Percentiles rank a stretch among this genome's conserved stretches.
Conservation (phyloP, 257 asterid genomes). For the Salvia rosmarinus region DNA sequence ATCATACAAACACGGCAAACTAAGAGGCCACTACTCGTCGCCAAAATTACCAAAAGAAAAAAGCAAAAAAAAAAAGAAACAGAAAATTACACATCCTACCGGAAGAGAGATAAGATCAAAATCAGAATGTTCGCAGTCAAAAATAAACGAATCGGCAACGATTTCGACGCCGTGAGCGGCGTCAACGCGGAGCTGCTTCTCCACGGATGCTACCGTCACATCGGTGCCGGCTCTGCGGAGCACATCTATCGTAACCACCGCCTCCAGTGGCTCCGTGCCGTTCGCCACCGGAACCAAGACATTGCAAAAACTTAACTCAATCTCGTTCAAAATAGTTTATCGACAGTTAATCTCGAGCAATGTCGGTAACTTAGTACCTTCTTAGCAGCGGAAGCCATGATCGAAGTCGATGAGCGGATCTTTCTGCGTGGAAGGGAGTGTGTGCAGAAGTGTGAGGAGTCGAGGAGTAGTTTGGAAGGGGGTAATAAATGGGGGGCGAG, state of each 20-base stretch:
- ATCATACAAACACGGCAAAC: neutral
- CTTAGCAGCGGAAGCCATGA: slow-evolving; percentile 77
- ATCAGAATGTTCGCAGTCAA: slow-evolving; percentile 63
- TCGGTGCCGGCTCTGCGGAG: slow-evolving; percentile 95
- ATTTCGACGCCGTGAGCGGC: slow-evolving; percentile 76
- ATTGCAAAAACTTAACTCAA: slow-evolving; percentile 7
- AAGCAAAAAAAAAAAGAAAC: no score
- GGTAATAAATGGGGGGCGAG: slow-evolving; percentile 41
- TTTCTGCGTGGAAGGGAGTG: slow-evolving; percentile 38
- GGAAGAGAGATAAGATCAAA: slow-evolving; percentile 92
- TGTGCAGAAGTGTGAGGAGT: slow-evolving; percentile 21
- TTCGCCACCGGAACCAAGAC: slow-evolving; percentile 94
- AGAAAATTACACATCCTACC: slow-evolving; percentile 38
- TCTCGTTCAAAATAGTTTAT: neutral
- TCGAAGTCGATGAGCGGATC: slow-evolving; percentile 47
- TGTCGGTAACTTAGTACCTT: slow-evolving; percentile 35
- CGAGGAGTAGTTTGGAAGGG: slow-evolving; percentile 31
- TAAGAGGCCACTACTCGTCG: neutral
- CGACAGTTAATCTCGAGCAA: slow-evolving; percentile 4
- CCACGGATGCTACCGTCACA: slow-evolving; percentile 93
- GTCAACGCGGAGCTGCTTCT: slow-evolving; percentile 71
- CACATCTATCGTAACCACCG: slow-evolving; percentile 79
- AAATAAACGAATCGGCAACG: slow-evolving; percentile 81
- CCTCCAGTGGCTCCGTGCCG: slow-evolving; percentile 96
- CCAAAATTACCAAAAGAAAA: no score